Evolutionary conservation across 2,329 filamentous ascomycete species (phyloP).

Genomic region (Ophiocordyceps camponoti-leonardi): DNA sequence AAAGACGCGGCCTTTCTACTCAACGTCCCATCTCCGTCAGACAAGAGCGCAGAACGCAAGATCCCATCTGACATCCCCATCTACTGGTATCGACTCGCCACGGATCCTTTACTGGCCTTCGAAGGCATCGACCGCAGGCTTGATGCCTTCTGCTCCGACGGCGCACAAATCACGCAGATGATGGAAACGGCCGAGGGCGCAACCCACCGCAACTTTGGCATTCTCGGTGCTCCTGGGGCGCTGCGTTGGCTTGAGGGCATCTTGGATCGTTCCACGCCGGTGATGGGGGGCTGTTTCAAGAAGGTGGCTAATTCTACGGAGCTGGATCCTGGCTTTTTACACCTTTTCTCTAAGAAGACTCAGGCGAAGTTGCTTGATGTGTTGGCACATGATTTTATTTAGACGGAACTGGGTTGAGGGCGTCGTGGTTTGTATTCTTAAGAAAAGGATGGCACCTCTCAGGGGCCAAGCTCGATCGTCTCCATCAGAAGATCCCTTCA

Average conservation of each 20-base stretch:
- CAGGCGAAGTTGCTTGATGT: neutral
- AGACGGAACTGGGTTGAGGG: no score
- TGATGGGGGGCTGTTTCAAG: neutral
- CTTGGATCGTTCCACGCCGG: neutral
- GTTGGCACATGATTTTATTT: neutral
- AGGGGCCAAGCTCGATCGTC: no score
- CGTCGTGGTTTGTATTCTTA: no score
- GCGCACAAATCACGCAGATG: neutral
- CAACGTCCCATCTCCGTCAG: neutral
- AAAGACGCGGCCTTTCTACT: neutral
- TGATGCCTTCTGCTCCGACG: neutral
- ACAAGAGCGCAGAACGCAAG: neutral
- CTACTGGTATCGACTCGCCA: neutral
- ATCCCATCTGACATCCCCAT: neutral
- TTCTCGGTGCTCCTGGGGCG: neutral
- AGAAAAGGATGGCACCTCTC: no score
- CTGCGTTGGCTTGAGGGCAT: neutral
- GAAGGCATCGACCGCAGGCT: neutral
- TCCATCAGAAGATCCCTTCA: no score
- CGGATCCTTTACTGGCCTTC: neutral
- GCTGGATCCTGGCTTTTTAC: neutral
- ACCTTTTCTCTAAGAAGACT: neutral
- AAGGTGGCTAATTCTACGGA: neutral
- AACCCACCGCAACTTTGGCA: neutral
- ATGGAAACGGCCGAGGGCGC: neutral